Evolutionary conservation across 139 green algal genomes (phyloP).

Genomic region (Chlorella vulgaris): DNA sequence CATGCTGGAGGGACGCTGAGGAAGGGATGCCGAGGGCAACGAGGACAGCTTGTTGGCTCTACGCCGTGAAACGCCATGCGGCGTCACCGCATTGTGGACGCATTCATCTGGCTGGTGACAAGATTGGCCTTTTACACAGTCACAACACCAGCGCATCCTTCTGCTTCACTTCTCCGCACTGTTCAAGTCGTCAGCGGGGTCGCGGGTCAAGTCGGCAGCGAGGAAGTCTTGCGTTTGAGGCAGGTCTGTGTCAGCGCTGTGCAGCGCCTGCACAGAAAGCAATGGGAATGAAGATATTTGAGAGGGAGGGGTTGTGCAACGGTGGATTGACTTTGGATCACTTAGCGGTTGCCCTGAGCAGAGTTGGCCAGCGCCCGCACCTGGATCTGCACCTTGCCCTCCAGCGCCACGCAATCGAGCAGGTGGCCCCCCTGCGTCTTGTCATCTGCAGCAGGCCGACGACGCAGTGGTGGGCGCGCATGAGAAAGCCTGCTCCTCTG

Average conservation of each 20-base stretch:
- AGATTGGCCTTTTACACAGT: neutral
- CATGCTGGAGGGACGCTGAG: too few species aligned
- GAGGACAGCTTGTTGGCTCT: too few species aligned
- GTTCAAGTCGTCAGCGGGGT: constrained; percentile 8
- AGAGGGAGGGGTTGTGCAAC: too few species aligned
- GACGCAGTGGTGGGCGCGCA: neutral
- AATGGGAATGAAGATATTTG: neutral
- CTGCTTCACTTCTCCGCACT: neutral
- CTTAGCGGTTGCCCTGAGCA: too few species aligned
- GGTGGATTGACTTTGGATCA: too few species aligned
- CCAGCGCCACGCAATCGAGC: neutral
- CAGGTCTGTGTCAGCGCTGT: constrained; percentile 16
- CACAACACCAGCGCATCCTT: neutral
- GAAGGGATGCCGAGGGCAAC: too few species aligned
- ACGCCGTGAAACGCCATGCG: too few species aligned
- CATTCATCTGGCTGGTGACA: neutral
- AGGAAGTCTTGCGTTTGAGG: neutral
- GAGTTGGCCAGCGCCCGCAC: neutral
- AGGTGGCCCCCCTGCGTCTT: constrained; percentile 21
- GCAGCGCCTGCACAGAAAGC: neutral
- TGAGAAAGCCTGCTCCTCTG: neutral
- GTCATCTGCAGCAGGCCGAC: neutral
- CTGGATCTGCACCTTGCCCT: constrained; percentile 15
- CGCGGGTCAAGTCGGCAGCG: constrained; percentile 3
- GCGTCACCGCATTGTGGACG: too few species aligned